Base-by-base conservation (phyloP, 2,329 filamentous ascomycete species). In the Ascochyta koolunga region DNA sequence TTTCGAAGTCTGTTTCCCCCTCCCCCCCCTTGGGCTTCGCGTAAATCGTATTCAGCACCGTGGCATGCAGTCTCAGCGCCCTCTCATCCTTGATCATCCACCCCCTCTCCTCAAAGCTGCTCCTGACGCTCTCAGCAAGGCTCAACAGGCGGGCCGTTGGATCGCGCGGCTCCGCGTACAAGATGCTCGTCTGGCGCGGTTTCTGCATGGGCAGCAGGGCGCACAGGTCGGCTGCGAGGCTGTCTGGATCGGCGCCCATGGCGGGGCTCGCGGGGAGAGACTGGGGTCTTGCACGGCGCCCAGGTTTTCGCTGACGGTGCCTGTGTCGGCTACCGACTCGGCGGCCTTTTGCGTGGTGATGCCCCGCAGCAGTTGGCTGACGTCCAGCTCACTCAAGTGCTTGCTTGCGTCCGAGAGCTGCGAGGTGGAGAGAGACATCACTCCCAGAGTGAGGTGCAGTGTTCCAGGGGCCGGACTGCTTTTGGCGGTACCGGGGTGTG, bases 11-110 rank as follows among this genome's bases (percentile, higher is more conserved):
- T 51, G 59, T 66, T 31, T 55, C 21, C 59, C 44, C 32, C 57
- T 59, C 60, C 82, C 50, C 15, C 45, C 66, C 66, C 44, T 63
- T 69, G 4, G 73, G 73, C 67, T 81, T 84, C 37, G 86, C 86
- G 70, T 96, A 96, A 13, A 92, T 84, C 0, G 92, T 96, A 72
- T 97, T 96, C 44, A 95, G 76, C 4, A 97, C 78, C 0, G 93
- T 97, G 16, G 90, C 91, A 70, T 97, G 93, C 45, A 97, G 76
- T 18, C 90, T 82, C 58, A 97, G 72, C 6, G 85, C 83, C 49
- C 90, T 78, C 11, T 78, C 75, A 22, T 90, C 87, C 1, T 79
- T 76, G 0, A 79, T 69, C 67, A 92, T 76, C 9, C 89, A 72
- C 1, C 80, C 85, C 0, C 77, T 77, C 1, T 83, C 77, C 16